Base-by-base conservation (phyloP, 257 asterid genomes). In the Capsicum chinense region DNA sequence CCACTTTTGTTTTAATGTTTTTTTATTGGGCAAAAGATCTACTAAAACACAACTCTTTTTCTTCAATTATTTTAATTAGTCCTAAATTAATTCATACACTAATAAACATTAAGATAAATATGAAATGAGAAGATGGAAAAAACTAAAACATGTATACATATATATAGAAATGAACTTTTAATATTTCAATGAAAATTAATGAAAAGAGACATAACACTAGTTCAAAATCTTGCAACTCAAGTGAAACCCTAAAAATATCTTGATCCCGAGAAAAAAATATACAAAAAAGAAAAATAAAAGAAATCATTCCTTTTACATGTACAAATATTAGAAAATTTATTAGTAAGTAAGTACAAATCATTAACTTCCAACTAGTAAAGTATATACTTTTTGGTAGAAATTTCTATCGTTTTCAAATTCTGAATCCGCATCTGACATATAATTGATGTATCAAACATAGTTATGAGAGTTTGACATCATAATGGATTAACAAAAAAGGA, bases 1-100 rank as follows among this genome's bases (percentile, higher is more conserved):
- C 81, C 50, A 78, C 50, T 26, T 78, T 78, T 78, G 81, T 78
- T 54, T 78, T 78, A 54, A 54, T 26, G 26, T 0, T 13, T 78
- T 78, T 50, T 54, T 78, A 78, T 54, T 54, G 47, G 48, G 47
- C 14, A 47, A 68, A 0, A 50, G 62, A 52, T 21, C 63, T 76
- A 52, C 63, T 76, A 52, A 14, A 76, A 52, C 60, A 48, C 76
- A 35, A 0, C 2, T 13, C 14, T 67, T 35, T 47, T 71, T 17
- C 17, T 19, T 19, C 44, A 73, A 73, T 11, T 73, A 12, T 63
- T 63, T 11, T 73, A 12, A 21, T 63, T 63, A 33, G 19, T 9
- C 42, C 7, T 63, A 21, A 52, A 10, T 13, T 10, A 63, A 63
- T 21, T 63, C 37, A 63, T 10, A 21, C 69, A 21, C 39, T 48